Base-by-base conservation (phyloP, 1,284 basidiomycete species). In the Porogramme epimiltina region DNA sequence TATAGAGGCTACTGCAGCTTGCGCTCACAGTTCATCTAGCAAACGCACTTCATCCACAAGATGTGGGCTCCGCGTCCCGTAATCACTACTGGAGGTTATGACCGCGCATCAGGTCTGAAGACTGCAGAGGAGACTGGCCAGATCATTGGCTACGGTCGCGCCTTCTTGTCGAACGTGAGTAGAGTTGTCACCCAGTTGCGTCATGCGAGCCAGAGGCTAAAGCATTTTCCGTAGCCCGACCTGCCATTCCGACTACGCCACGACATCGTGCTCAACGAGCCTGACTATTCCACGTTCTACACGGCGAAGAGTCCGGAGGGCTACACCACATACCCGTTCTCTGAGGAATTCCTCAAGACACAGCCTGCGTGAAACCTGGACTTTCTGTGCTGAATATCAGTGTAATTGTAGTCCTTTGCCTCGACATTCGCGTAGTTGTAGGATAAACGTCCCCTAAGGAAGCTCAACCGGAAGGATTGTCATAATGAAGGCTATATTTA, bases 61-160 rank as follows among this genome's bases (percentile, higher is more conserved):
- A 56, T 69, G 23, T 71, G 70, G 68, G 54, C 60, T 1, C 54
- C 52, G 0, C 45, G 59, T 37, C 39, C 60, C 26, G 43, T 67
- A 46, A 58, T 77, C 70, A 56, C 65, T 70, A 55, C 73, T 3
- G 71, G 72, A 3, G 78, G 42, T 16, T 50, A 40, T 42, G 16
- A 28, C 1, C 49, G 49, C 22, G 42, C 42, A 16, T 40, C 42
- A 1, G 70, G 66, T 16, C 38, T 67, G 5, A 46, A 57, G 25
- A 31, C 34, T 3, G 67, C 66, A 3, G 69, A 69, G 62, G 49
- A 66, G 66, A 52, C 62, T 59, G 62, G 68, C 54, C 59, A 74
- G 58, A 19, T 78, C 15, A 62, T 80, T 31, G 75, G 71, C 0
- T 75, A 78, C 55, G 81, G 77, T 2, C 64, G 78, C 13, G 62